Evolutionary conservation across 306 rosid species (phyloP).

Genomic region (Biancaea sappan): DNA sequence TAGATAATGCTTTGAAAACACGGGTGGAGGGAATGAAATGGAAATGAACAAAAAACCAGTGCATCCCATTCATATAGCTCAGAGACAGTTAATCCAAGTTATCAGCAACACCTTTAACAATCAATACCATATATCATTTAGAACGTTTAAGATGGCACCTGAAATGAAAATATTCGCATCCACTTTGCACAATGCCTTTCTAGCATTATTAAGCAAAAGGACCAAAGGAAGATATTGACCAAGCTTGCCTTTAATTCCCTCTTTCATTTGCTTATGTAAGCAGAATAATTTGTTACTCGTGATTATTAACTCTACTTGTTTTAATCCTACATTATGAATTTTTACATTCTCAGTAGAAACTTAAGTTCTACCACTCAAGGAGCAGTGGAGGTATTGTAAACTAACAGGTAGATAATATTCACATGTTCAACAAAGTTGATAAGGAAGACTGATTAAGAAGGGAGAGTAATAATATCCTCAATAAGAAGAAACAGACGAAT

Average conservation of each 20-base stretch:
- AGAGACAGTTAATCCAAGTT: too few species aligned
- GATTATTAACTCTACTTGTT: background rate
- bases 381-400: too few species aligned
- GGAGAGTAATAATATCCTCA: background rate
- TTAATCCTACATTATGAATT: conserved; percentile 3
- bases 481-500: conserved; percentile 5
- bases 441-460: conserved; percentile 2
- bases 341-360: background rate
- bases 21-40: too few species aligned
- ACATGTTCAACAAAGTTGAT: conserved; percentile 8
- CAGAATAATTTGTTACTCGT: conserved; percentile 7
- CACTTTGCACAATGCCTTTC: background rate
- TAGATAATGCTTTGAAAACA: too few species aligned
- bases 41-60: too few species aligned
- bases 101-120: background rate
- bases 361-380: too few species aligned
- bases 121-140: background rate
- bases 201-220: background rate
- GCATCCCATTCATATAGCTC: too few species aligned
- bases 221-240: conserved; percentile 25
- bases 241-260: background rate
- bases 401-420: background rate
- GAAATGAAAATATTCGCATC: too few species aligned
- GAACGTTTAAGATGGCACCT: too few species aligned
- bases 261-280: background rate